Evolutionary conservation across 495 filamentous ascomycete species (phyloP), one percentile per base, ranked within the genome.

Genomic region (Chaetomium cochliodes): DNA sequence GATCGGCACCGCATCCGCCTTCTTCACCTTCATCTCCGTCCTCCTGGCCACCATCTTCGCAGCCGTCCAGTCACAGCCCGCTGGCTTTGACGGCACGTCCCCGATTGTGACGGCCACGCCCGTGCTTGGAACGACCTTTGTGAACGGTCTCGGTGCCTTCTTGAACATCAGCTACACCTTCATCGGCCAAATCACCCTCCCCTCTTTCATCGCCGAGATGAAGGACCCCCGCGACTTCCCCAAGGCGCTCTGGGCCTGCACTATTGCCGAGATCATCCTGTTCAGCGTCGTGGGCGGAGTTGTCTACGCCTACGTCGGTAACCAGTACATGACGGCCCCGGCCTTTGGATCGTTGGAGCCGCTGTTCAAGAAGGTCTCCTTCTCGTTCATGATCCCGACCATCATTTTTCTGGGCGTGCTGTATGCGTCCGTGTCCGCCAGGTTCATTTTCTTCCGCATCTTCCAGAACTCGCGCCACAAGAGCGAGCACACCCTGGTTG

Each of bases 171-270:
- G 85, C 75, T 96, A 94, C 75, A 96, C 92, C 8, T 94, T 96
- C 76, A 94, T 96, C 67, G 92, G 92, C 5, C 92, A 96, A 73
- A 96, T 96, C 74, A 96, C 92, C 0, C 80, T 96, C 26, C 92
- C 92, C 3, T 90, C 87, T 69, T 96, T 96, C 79, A 96, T 96
- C 66, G 92, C 92, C 5, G 92, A 96, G 73, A 96, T 96, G 92
- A 87, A 85, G 71, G 84, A 94, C 42, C 92, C 92, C 30, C 82
- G 81, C 62, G 92, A 96, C 66, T 96, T 96, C 74, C 92, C 90
- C 71, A 96, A 96, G 75, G 91, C 92, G 25, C 82, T 96, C 3
- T 94, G 90, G 80, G 90, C 87, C 22, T 91, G 93, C 62, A 94
- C 92, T 41, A 90, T 94, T 58, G 87, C 88, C 59, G 92, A 96